Evolutionary conservation across 495 filamentous ascomycete genomes (phyloP), one percentile per base, ranked within the genome.

Genomic region (Hypomontagnella monticulosa): DNA sequence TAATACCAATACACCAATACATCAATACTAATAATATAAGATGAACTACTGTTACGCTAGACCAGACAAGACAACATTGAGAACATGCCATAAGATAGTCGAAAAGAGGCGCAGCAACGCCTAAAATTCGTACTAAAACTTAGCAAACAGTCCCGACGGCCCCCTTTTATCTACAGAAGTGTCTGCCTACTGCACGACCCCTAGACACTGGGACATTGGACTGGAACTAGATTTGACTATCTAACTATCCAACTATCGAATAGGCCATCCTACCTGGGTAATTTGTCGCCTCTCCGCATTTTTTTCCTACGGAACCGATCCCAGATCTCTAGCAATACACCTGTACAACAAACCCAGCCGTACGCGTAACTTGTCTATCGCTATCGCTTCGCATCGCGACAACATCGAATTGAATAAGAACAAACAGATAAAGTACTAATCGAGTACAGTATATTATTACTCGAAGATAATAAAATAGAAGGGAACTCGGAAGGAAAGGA

Each of bases 151-250:
- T 14, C 5, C 32, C 47, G 30, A 23, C 16, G 47, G 47, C 30
- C 47, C 32, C 47, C 16, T 27, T 50, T 50, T 50, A 50, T 50
- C 47, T 50, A 50, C 8, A 50, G n/a, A 50, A 50, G 32, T 14
- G 44, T 32, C 36, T 38, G 36, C 36, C 36, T 14, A 14, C 36
- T 50, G 47, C 47, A 34, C 34, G 15, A 18, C 47, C 27, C 47
- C 30, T 50, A 50, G 34, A 14, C 47, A 27, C 7, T 34, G 32
- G 5, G 27, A 27, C 18, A 50, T 18, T 50, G 30, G 3, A 27
- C 23, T 6, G 3, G 23, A 27, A 27, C 23, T 27, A 27, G 23
- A 27, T 27, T 27, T 27, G 23, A 27, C 23, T 27, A 27, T 27
- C 23, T 3, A 27, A 27, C 23, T 27, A 27, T 27, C 23, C 3